phyloP scores from a whole-genome alignment of 2,329 filamentous ascomycete species.

The Penicillium frequentans region DNA sequence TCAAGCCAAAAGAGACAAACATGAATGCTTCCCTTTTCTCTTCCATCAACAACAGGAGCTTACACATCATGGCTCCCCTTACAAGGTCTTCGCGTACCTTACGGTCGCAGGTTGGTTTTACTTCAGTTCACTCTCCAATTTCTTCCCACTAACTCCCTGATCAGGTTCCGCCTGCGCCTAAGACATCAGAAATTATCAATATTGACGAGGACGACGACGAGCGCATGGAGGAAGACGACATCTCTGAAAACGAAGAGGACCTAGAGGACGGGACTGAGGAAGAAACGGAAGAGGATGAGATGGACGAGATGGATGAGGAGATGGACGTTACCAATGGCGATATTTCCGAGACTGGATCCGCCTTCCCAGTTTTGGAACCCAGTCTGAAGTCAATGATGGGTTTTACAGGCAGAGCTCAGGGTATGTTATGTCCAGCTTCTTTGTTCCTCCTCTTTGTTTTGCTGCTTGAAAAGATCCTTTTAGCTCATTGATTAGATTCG shows the following conservation, averaged over 20 bases:
- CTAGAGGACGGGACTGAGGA: conserved; percentile 21
- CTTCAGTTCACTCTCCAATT: conserved; percentile 8
- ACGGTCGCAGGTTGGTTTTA: conserved; percentile 18
- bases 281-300: conserved; percentile 22
- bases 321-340: conserved; percentile 30
- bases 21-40: conserved; percentile 24
- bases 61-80: conserved; percentile 39
- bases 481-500: conserved; percentile 22
- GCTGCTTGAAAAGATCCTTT: not conserved
- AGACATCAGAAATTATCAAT: conserved; percentile 39
- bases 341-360: conserved; percentile 26
- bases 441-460: not conserved
- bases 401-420: conserved; percentile 11
- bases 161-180: conserved; percentile 6
- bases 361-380: conserved; percentile 26
- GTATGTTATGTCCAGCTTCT: conserved; percentile 2
- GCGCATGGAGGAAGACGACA: conserved; percentile 28
- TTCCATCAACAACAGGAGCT: conserved; percentile 18
- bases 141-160: not conserved
- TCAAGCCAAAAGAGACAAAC: conserved; percentile 34
- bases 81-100: conserved; percentile 34
- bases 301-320: conserved; percentile 17
- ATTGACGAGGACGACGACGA: conserved; percentile 39
- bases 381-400: conserved; percentile 17
- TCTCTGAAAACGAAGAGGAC: conserved; percentile 26